These are phyloP conservation scores for Harringtonia lauricola DNA, from an alignment of 2,329 filamentous ascomycete species.

Conservation along the genomic window DNA sequence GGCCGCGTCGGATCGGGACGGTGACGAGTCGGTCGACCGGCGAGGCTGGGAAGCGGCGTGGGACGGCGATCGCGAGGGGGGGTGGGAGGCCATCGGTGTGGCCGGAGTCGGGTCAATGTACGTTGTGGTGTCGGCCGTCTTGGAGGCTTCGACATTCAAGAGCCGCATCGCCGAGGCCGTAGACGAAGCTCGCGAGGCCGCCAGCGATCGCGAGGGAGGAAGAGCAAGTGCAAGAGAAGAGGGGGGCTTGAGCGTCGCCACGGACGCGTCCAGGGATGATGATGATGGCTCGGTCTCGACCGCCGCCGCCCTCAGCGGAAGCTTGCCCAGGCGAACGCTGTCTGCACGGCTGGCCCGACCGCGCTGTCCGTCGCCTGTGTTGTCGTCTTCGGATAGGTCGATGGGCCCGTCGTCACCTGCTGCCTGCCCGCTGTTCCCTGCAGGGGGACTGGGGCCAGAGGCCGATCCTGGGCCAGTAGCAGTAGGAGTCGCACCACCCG, in stretches of 20 bases:
- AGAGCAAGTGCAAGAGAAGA: too few relatives aligned
- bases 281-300: neutral
- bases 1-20: conserved; percentile 41
- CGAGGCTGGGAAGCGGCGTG: conserved; percentile 34
- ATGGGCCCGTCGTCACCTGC: too few relatives aligned
- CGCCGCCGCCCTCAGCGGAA: neutral
- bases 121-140: conserved; percentile 36
- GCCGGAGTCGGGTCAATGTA: conserved; percentile 50
- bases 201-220: too few relatives aligned
- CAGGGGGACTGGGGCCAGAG: too few relatives aligned
- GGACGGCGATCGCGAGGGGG: conserved; percentile 48
- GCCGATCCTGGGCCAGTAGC: neutral
- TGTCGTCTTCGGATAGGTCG: neutral
- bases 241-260: conserved; percentile 35
- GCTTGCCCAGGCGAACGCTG: too few relatives aligned
- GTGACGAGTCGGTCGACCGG: conserved; percentile 27
- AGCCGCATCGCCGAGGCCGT: conserved; percentile 28
- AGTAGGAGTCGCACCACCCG: neutral
- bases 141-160: conserved; percentile 34
- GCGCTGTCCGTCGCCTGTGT: too few relatives aligned
- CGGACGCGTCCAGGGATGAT: conserved; percentile 21
- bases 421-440: too few relatives aligned
- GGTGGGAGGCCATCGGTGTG: conserved; percentile 40
- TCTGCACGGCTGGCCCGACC: neutral
- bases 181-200: conserved; percentile 22